Conservation (phyloP, 2,329 filamentous ascomycete genomes). For the Calonectria pauciramosa region DNA sequence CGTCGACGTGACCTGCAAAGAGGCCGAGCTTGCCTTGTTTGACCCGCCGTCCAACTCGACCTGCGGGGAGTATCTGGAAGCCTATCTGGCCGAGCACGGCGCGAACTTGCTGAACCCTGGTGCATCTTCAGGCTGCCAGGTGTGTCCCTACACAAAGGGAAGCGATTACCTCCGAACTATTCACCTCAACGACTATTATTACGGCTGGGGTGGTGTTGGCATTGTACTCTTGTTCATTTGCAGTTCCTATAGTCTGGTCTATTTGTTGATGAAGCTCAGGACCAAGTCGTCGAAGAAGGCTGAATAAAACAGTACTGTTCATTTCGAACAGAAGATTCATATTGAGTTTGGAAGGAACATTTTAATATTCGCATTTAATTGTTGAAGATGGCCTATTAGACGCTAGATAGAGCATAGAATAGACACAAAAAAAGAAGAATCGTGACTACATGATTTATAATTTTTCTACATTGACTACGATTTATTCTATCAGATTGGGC, state of each 20-base stretch:
- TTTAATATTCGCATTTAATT: too few species aligned
- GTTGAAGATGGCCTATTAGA: too few species aligned
- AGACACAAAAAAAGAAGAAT: too few species aligned
- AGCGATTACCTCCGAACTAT: conserved; percentile 71
- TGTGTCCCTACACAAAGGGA: conserved; percentile 72
- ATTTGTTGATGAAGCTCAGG: conserved; percentile 61
- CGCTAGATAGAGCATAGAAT: too few species aligned
- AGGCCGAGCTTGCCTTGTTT: conserved; percentile 65
- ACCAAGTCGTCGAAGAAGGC: conserved; percentile 64
- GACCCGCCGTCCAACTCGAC: conserved; percentile 65
- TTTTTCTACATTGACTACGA: too few species aligned
- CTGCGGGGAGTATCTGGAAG: conserved; percentile 69
- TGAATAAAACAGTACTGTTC: too few species aligned
- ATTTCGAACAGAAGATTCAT: too few species aligned
- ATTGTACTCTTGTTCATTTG: conserved; percentile 70
- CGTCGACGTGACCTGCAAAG: conserved; percentile 59
- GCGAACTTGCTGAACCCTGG: conserved; percentile 72
- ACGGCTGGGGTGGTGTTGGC: conserved; percentile 76
- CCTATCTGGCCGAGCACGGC: conserved; percentile 64
- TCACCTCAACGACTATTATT: conserved; percentile 72
- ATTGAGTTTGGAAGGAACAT: too few species aligned
- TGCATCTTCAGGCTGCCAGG: conserved; percentile 66
- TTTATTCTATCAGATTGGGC: too few species aligned
- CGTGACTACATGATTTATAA: too few species aligned
- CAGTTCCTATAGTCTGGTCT: conserved; percentile 65